Conservation (phyloP, 2,329 filamentous ascomycete species). For the Nothophaeocryptopus gaeumannii region DNA sequence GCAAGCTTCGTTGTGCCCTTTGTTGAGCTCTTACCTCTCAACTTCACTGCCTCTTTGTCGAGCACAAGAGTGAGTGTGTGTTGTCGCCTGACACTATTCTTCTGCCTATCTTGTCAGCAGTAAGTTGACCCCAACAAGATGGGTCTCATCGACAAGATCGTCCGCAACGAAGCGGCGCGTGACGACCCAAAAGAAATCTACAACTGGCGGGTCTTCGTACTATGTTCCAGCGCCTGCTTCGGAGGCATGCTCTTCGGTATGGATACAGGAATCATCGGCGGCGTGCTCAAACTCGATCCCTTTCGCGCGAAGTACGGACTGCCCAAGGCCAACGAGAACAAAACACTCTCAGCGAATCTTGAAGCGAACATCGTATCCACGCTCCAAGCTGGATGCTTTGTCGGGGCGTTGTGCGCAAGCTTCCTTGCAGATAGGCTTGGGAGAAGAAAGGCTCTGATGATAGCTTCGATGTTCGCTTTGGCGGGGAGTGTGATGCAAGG, state of each 20-base stretch:
- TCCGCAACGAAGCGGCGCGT: slow-evolving; percentile 68
- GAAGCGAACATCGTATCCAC: slow-evolving; percentile 66
- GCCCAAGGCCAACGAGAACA: slow-evolving; percentile 27
- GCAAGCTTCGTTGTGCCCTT: not conserved
- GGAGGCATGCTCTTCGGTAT: slow-evolving; percentile 67
- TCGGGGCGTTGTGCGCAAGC: slow-evolving; percentile 69
- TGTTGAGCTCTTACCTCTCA: not conserved
- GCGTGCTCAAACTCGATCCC: slow-evolving; percentile 59
- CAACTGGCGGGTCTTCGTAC: slow-evolving; percentile 65
- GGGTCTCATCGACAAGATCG: slow-evolving; percentile 13
- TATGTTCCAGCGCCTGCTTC: slow-evolving; percentile 65
- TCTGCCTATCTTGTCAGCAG: not conserved
- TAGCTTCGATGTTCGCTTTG: slow-evolving; percentile 57
- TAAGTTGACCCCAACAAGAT: slow-evolving; percentile 1
- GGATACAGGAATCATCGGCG: slow-evolving; percentile 66
- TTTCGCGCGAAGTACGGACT: slow-evolving; percentile 59
- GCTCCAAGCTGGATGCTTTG: slow-evolving; percentile 67
- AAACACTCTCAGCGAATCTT: slow-evolving; percentile 20
- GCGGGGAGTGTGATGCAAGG: slow-evolving; percentile 72
- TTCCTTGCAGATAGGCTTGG: slow-evolving; percentile 68
- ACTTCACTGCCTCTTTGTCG: not conserved
- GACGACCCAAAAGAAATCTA: slow-evolving; percentile 66
- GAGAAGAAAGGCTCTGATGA: slow-evolving; percentile 67
- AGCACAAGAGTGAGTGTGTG: not conserved
- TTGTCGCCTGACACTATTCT: not conserved